Evolutionary conservation across 495 filamentous ascomycete species (phyloP), one percentile per base, ranked within the genome.

Genomic region (Beverwykella pulmonaria): DNA sequence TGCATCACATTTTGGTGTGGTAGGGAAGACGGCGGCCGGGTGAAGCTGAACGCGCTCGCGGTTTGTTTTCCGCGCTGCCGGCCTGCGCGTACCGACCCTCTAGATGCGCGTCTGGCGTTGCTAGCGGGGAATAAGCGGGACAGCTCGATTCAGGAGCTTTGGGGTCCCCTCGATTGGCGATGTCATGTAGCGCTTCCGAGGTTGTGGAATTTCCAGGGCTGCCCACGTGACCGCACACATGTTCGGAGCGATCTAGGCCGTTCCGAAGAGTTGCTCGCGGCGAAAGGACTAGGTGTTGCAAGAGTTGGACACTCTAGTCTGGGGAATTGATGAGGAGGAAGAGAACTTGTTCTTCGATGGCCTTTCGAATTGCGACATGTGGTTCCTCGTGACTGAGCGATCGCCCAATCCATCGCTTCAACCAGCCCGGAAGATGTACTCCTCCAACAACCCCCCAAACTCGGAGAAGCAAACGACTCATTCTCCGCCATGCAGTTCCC

Each of bases 51-150:
- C 44, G 32, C 54, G 55, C 54, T 65, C 64, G 64, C 64, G 52
- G 49, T 61, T 67, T 67, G 64, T 67, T 67, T 61, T 67, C 64
- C 64, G 64, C 52, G 23, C 15, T 14, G 46, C 47, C 27, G 34
- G 17, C 9, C 17, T 34, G 4, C 39, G 8, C 39, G 39, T 44
- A 10, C 63, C 23, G 30, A 30, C 23, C 46, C 47, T 39, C 34
- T 34, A 23, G 39, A 39, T 47, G 61, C 53, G 48, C 10, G 17
- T 25, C 34, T 56, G 52, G 57, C 34, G 52, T 44, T 26, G 50
- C 36, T 26, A 64, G 20, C 30, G n/a, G 2, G 29, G 1, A 22
- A 47, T 34, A 53, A 59, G 19, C 22, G 54, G 19, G 27, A 20
- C 17, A 3, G 6, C 30, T 39, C 58, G 52, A 65, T 15, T 66